A percentile compares a stretch with the other conserved stretches of the same genome.
Evolutionary conservation across 768 basidiomycete species (phyloP).

Genomic region (Xerocomus spinulosus): DNA sequence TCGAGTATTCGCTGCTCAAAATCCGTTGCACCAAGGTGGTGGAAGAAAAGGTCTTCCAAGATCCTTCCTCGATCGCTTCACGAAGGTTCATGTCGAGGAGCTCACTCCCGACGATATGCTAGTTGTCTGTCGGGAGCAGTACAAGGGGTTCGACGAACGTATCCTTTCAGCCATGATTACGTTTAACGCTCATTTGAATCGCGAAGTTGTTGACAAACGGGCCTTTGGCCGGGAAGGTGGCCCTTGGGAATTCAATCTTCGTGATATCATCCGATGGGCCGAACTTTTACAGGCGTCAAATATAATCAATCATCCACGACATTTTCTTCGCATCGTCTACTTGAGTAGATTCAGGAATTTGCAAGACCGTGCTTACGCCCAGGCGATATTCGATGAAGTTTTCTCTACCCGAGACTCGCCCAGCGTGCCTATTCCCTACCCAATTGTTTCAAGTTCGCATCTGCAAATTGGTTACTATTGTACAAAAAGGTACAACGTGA

Average conservation of each 20-base stretch:
- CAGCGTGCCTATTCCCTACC: constrained; percentile 35
- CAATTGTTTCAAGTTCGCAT: constrained; percentile 37
- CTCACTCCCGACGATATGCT: constrained; percentile 73
- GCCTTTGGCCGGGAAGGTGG: constrained; percentile 73
- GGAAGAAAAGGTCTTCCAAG: constrained; percentile 96
- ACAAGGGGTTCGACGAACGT: constrained; percentile 52
- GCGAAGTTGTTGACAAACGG: constrained; percentile 58
- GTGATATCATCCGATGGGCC: constrained; percentile 91
- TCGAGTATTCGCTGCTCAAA: constrained; percentile 96
- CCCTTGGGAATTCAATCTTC: constrained; percentile 98
- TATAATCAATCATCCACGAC: constrained; percentile 45
- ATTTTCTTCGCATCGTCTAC: constrained; percentile 70
- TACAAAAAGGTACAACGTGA: constrained; percentile 29
- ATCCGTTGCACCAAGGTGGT: constrained; percentile 93
- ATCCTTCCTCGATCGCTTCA: constrained; percentile 97
- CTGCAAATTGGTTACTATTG: constrained; percentile 67
- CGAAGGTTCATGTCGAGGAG: constrained; percentile 92
- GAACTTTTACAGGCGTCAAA: constrained; percentile 40
- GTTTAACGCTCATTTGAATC: constrained; percentile 70
- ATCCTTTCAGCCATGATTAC: constrained; percentile 70
- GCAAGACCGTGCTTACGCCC: constrained; percentile 58
- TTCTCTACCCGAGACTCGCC: constrained; percentile 39
- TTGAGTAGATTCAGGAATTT: constrained; percentile 77
- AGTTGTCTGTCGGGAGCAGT: constrained; percentile 70
- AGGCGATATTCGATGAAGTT: constrained; percentile 48